Percentiles rank a stretch among this genome's conserved stretches.
These are phyloP conservation scores for Monilinia aucupariae DNA, from an alignment of 2,329 filamentous ascomycete species.

Conservation along the genomic window DNA sequence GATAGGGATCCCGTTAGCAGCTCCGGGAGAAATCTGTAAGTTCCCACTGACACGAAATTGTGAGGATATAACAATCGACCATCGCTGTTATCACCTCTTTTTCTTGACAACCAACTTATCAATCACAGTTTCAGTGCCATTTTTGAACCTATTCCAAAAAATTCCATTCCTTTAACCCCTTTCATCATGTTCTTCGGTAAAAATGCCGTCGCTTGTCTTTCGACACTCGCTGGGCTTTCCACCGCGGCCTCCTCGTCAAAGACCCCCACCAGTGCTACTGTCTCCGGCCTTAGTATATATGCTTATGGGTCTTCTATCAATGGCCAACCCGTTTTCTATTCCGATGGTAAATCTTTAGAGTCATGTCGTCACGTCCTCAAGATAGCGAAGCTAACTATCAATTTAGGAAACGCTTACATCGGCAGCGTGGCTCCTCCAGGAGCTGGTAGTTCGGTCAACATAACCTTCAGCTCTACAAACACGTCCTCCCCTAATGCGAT, in stretches of 20 bases:
- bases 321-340: neutral
- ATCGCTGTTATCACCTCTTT: neutral
- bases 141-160: neutral
- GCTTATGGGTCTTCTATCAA: neutral
- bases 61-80: neutral
- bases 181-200: neutral
- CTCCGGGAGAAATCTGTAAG: too few relatives aligned
- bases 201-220: neutral
- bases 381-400: neutral
- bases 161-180: neutral
- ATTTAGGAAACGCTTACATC: constrained; percentile 1
- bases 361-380: neutral
- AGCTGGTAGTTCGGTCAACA: neutral
- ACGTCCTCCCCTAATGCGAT: neutral
- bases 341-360: neutral
- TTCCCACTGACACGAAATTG: neutral
- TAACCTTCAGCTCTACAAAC: neutral
- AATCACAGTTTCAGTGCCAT: neutral
- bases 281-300: neutral
- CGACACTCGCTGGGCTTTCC: neutral
- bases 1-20: neutral
- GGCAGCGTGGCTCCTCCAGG: neutral
- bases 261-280: neutral
- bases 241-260: neutral
- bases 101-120: neutral